Percentiles rank a stretch among this genome's conserved stretches.
These are phyloP conservation scores for Hypoxylon sp. DNA, from an alignment of 2,329 filamentous ascomycete species.

Conservation along the genomic window DNA sequence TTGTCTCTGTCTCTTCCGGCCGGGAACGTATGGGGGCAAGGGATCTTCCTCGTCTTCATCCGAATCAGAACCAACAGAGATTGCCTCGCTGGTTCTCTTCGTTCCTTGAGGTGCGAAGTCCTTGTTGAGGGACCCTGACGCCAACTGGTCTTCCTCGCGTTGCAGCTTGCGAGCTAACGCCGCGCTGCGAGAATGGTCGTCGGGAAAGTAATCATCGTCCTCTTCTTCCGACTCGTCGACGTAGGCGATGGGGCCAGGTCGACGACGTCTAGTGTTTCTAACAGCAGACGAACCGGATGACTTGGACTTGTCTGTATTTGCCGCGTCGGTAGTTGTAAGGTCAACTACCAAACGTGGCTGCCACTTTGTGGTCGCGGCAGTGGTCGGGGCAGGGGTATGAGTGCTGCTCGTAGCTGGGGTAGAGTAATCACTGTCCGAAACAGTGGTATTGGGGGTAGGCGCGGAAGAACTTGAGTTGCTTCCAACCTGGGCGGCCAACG, in stretches of 20 bases:
- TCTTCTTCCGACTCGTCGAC: conserved; percentile 55
- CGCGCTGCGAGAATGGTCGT: conserved; percentile 45
- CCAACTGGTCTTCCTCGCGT: conserved; percentile 48
- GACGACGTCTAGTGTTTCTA: conserved; percentile 47
- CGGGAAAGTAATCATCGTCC: conserved; percentile 49
- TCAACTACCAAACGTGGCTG: conserved; percentile 54
- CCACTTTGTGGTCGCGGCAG: conserved; percentile 49
- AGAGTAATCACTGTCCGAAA: conserved; percentile 58
- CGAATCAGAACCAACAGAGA: neutral
- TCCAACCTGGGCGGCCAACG: conserved; percentile 39
- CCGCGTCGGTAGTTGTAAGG: conserved; percentile 60
- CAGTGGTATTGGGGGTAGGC: conserved; percentile 52
- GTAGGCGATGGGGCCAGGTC: conserved; percentile 39
- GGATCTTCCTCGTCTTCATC: conserved; percentile 11
- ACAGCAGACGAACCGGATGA: conserved; percentile 30
- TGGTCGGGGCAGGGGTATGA: conserved; percentile 57
- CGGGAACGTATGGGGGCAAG: neutral
- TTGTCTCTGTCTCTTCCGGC: neutral
- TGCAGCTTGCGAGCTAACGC: conserved; percentile 45
- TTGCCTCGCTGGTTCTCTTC: conserved; percentile 7
- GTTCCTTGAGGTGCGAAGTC: neutral
- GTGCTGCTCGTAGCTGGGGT: conserved; percentile 62
- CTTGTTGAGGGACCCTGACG: neutral
- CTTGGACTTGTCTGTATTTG: conserved; percentile 52
- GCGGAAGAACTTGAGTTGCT: conserved; percentile 56